phyloP scores from a whole-genome alignment of 2,329 filamentous ascomycete species.

The Alternaria angustiovoidea region DNA sequence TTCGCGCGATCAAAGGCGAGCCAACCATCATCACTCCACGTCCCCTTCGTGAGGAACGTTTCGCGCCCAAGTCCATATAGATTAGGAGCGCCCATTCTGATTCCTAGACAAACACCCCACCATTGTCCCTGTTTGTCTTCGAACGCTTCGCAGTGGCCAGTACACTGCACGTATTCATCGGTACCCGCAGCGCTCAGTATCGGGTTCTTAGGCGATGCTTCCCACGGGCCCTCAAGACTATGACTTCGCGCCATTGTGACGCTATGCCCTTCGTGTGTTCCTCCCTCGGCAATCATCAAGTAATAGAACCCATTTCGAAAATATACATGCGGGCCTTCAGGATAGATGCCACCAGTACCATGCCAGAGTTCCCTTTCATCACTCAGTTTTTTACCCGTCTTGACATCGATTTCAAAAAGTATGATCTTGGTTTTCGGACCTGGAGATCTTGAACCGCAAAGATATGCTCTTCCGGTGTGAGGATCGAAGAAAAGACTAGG shows the following conservation, averaged over 20 bases:
- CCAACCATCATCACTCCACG: conserved; percentile 13
- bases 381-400: conserved; percentile 29
- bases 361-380: conserved; percentile 39
- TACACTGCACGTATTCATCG: conserved; percentile 24
- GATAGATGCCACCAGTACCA: conserved; percentile 38
- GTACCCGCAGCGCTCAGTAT: conserved; percentile 18
- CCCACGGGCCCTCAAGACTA: conserved; percentile 17
- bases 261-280: conserved; percentile 20
- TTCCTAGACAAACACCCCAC: conserved; percentile 25
- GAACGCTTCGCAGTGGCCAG: conserved; percentile 25
- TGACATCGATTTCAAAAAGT: conserved; percentile 37
- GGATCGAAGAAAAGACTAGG: conserved; percentile 25
- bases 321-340: conserved; percentile 50
- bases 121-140: conserved; percentile 19
- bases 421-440: conserved; percentile 27
- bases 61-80: conserved; percentile 22
- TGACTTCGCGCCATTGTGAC: conserved; percentile 23
- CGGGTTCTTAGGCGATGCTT: conserved; percentile 19
- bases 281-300: conserved; percentile 46
- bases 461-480: conserved; percentile 18
- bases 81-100: conserved; percentile 3
- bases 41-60: conserved; percentile 18
- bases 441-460: conserved; percentile 30
- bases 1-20: no score
- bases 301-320: conserved; percentile 45